Evolutionary conservation across 2,329 filamentous ascomycete species (phyloP), one percentile per base, ranked within the genome.

Genomic region (Apiospora arundinis): DNA sequence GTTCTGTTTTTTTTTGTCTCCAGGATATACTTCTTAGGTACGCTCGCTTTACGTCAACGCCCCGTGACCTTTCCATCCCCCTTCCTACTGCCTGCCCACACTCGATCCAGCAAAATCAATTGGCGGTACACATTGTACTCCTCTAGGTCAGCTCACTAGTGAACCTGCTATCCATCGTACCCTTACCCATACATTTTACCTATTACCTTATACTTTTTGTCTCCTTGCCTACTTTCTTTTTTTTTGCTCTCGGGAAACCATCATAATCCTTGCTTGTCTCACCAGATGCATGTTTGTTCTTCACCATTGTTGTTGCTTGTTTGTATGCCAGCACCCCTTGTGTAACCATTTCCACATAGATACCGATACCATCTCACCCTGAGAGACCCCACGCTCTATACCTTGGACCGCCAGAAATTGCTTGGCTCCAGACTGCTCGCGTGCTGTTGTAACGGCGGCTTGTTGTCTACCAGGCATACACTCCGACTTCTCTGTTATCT

Each of bases 181-280:
- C 56, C 56, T 63, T 63, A 63, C 32, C 56, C 56, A 56, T 56
- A 14, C 49, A 56, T 52, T 32, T 32, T 32, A 12, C 18, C 45
- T 48, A 48, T 18, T 67, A 56, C 49, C 21, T 32, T 68, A 67
- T 44, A 44, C 65, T 44, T 45, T 45, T 46, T 40, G 21, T 25
- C 66, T 68, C 44, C 46, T 37, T 68, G 18, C 66, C 46, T 48
- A 25, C 23, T 68, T 46, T 68, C 48, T 40, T 16, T 46, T 68
- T 68, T 40, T 32, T 32, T 32, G 32, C 46, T 45, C 44, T 7
- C 66, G 66, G 66, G 8, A 40, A 32, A 32, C 66, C 46, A 25
- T 48, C 66, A 68, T 68, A 68, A 68, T 68, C 66, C 44, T 40
- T 68, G 66, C 42, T 68, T 68, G 66, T 68, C 66, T 68, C 66